phyloP scores from a whole-genome alignment of 805 yeast genomes.

The Saccharomycopsis capsularis region DNA sequence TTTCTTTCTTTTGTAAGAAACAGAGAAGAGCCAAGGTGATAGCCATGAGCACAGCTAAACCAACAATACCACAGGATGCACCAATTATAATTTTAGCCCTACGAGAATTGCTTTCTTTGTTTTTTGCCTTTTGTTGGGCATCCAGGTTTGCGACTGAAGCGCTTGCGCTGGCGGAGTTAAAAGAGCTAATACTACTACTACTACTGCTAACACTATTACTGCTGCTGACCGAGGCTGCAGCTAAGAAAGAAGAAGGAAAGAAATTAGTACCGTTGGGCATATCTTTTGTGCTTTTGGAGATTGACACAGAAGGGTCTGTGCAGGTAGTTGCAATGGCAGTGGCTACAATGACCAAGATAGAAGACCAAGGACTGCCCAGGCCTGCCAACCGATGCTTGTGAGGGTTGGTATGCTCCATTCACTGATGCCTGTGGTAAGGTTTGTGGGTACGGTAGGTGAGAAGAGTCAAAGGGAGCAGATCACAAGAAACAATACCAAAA shows the following conservation, averaged over 20 bases:
- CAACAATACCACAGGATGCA: constrained; percentile 20
- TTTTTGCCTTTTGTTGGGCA: background rate
- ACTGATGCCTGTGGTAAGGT: constrained; percentile 20
- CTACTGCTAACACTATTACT: too few species aligned
- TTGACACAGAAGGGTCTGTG: background rate
- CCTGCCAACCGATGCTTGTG: constrained; percentile 19
- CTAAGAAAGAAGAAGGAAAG: background rate
- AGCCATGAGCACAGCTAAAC: constrained; percentile 6
- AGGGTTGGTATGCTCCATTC: constrained; percentile 21
- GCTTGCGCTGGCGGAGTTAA: constrained; percentile 4
- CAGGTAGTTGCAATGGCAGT: constrained; percentile 3
- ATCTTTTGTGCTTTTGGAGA: background rate
- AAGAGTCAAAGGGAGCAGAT: background rate
- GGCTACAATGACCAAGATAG: constrained; percentile 5
- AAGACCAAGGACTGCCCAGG: constrained; percentile 17
- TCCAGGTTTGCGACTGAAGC: background rate
- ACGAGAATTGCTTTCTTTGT: background rate
- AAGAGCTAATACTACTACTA: too few species aligned
- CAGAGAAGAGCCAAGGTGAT: constrained; percentile 12
- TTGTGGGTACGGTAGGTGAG: too few species aligned
- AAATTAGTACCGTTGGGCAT: background rate
- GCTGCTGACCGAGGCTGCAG: too few species aligned
- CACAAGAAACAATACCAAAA: too few species aligned
- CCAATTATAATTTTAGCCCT: constrained; percentile 19
- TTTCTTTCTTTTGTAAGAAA: constrained; percentile 14